These are phyloP conservation scores for Penicillium paxilli DNA, from an alignment of 495 filamentous ascomycete genomes.

Conservation along the genomic window DNA sequence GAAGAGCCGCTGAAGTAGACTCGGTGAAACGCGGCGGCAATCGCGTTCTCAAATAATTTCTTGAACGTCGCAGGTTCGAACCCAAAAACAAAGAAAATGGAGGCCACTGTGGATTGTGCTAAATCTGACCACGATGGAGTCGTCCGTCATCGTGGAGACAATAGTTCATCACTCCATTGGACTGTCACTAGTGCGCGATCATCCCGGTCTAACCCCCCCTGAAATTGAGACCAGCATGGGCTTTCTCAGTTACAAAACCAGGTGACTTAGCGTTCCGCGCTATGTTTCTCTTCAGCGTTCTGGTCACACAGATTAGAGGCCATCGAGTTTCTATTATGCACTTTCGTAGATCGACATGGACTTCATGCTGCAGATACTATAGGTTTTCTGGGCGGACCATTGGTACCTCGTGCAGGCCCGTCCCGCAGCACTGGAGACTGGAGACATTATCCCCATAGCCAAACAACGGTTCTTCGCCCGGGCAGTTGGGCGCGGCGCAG, in stretches of 20 bases:
- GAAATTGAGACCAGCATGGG: not conserved
- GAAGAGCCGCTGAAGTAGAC: not conserved
- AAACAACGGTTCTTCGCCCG: not conserved
- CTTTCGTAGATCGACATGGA: too few relatives aligned
- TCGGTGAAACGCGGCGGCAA: constrained; percentile 13
- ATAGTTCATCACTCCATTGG: not conserved
- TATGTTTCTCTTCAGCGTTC: not conserved
- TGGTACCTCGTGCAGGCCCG: not conserved
- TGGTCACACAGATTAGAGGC: not conserved
- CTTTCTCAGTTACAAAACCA: not conserved
- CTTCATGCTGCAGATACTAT: too few relatives aligned
- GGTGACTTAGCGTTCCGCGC: not conserved
- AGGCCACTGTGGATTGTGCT: not conserved
- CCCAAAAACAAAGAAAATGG: not conserved
- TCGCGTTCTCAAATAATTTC: not conserved
- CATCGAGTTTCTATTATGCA: too few relatives aligned
- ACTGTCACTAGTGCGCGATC: constrained; percentile 2
- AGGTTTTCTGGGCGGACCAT: not conserved
- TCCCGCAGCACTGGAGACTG: not conserved
- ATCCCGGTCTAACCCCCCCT: not conserved
- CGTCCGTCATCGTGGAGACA: not conserved
- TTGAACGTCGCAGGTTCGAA: not conserved
- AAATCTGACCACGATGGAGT: not conserved
- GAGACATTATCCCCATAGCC: not conserved
- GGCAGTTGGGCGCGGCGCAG: not conserved